These are phyloP conservation scores for Citrus hindsii DNA, from an alignment of 345 rosid species.

Conservation along the genomic window DNA sequence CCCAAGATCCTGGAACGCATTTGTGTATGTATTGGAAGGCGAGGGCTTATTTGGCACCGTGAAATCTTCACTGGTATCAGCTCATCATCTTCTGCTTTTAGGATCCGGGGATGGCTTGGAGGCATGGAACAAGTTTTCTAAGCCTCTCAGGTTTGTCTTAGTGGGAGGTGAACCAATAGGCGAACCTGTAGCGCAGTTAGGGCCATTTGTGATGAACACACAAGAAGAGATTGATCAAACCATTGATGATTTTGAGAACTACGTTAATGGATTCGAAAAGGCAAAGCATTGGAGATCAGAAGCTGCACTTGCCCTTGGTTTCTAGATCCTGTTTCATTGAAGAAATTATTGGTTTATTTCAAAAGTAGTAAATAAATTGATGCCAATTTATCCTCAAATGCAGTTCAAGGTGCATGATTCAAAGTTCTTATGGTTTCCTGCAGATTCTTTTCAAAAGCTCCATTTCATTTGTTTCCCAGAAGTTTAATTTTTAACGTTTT, in stretches of 20 bases:
- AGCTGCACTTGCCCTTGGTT: conserved; percentile 41
- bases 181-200: conserved; percentile 71
- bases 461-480: neutral
- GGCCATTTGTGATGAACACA: conserved; percentile 93
- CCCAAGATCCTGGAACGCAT: conserved; percentile 66
- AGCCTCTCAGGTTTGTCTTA: conserved; percentile 58
- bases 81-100: conserved; percentile 63
- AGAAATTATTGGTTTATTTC: conserved; percentile 4
- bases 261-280: conserved; percentile 74
- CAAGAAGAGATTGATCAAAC: conserved; percentile 75
- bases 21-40: conserved; percentile 71
- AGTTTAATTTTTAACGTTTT: no score
- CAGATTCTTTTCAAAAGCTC: neutral
- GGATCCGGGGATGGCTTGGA: conserved; percentile 58
- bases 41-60: conserved; percentile 57
- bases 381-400: neutral
- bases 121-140: conserved; percentile 69
- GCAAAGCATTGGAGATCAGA: conserved; percentile 77
- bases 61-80: conserved; percentile 29
- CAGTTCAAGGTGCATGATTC: neutral
- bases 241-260: conserved; percentile 66
- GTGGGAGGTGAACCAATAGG: conserved; percentile 78
- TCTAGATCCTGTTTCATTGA: conserved; percentile 16
- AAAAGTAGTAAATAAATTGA: neutral
- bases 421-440: neutral